Base-by-base conservation (phyloP, 2,329 filamentous ascomycete genomes). In the Aspergillus alliaceus region DNA sequence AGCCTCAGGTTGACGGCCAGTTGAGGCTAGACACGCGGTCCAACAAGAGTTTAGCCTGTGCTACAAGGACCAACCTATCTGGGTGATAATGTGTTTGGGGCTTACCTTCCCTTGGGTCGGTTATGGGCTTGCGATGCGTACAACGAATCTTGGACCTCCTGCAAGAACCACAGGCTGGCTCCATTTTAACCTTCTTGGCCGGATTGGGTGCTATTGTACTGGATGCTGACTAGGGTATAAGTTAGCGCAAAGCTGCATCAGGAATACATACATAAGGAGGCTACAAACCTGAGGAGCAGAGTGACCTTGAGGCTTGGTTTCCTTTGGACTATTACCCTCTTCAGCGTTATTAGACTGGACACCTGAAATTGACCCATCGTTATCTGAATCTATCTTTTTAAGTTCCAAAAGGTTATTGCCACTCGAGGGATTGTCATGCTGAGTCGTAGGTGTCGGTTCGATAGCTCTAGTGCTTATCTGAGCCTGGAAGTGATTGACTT, bases 131-230 rank as follows among this genome's bases (percentile, higher is more conserved):
- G 46, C 63, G 62, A 40, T 71, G 69, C 12, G 27, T 54, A 58
- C 69, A 71, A 32, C 66, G 64, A 57, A 65, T 64, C 63, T 70
- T 72, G 53, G 60, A 63, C 39, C 37, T 59, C 18, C 61, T 66
- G 51, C 69, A 71, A 7, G 51, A 40, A 15, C 22, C 49, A 50
- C 69, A 71, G 6, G 62, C 63, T n/a, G 58, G 60, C 5, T 48
- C 51, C 46, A 57, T 8, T 48, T 53, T 48, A 14, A 25, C 35
- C 40, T 48, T 27, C 56, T 35, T 25, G 44, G n/a, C 14, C 9
- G 14, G 51, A 14, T 37, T 60, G 53, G 5, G 14, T 15, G 24
- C 40, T 4, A 15, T 11, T 44, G 40, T 9, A 15, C 15, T 18
- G 40, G 6, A 9, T 2, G 14, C 2, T 18, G 11, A 18, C 40